These are phyloP conservation scores for Intubia oerlemansii DNA, from an alignment of 2,329 filamentous ascomycete species.

Conservation along the genomic window DNA sequence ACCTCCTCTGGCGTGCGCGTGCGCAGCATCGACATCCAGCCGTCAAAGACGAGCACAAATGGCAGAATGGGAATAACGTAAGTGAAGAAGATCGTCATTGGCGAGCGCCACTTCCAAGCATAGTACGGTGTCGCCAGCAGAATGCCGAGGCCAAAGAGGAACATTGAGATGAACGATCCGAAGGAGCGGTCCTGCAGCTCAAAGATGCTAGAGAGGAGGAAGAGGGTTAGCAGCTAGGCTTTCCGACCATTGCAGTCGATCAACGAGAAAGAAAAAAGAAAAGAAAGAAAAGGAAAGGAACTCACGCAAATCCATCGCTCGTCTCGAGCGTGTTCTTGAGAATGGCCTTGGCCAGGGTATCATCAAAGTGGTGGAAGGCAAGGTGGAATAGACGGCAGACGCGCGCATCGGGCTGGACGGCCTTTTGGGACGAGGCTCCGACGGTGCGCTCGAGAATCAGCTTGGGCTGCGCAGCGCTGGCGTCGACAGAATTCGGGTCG, in stretches of 20 bases:
- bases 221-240: too few relatives aligned
- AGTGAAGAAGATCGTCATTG: constrained; percentile 38
- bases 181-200: constrained; percentile 49
- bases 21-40: constrained; percentile 42
- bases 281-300: constrained; percentile 13
- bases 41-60: constrained; percentile 47
- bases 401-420: not conserved
- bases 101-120: constrained; percentile 28
- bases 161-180: constrained; percentile 27
- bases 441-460: constrained; percentile 15
- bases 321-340: constrained; percentile 42
- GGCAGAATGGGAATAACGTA: constrained; percentile 46
- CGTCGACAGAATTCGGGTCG: constrained; percentile 40
- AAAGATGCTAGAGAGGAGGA: constrained; percentile 43
- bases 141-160: constrained; percentile 29
- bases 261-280: not conserved
- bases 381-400: constrained; percentile 52
- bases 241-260: constrained; percentile 9
- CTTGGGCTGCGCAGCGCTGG: constrained; percentile 32
- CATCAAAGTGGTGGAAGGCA: constrained; percentile 59
- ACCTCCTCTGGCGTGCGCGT: constrained; percentile 48
- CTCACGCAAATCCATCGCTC: constrained; percentile 37
- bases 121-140: constrained; percentile 30
- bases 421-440: not conserved
- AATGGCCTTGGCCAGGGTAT: constrained; percentile 36